Evolutionary conservation across 1,284 basidiomycete species (phyloP), one percentile per base, ranked within the genome.

Genomic region (Salmacisia buchloeana): DNA sequence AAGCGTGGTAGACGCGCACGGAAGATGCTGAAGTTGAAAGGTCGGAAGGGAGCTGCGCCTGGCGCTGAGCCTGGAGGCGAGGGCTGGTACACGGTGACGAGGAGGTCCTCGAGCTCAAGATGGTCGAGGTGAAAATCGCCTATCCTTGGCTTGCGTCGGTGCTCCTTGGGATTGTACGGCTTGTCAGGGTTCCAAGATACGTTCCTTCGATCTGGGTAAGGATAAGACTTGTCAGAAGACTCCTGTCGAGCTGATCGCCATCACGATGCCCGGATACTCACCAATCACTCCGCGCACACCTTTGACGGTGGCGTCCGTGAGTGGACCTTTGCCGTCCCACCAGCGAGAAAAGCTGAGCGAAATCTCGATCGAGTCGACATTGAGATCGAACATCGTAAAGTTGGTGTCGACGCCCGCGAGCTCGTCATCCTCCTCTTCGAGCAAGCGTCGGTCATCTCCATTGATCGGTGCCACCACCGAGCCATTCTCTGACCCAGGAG

Each of bases 11-110:
- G 86, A 69, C 90, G 88, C n/a, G 94, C 94, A 66, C 89, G 88
- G 82, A 98, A 99, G 63, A 99, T 92, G 7, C 91, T 94, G 21
- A 92, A 88, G 10, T 92, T 97, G 59, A 82, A 81, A 1, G 94
- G 94, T 3, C 94, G 85, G 82, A 98, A 97, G 62, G 87, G 85
- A 9, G 46, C 29, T 9, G 46, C 6, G 29, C 46, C 46, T 25
- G 46, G 46, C 1, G 23, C 23, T 10, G 46, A 52, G 2, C 46
- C 46, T 13, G 46, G 46, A 21, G 46, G 46, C 36, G 87, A 88
- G 1, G 94, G 94, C 76, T 99, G 94, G 78, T 97, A 91, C 15
- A 98, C 88, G 1, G 94, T 98, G 41, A 97, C 85, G 9, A 99
- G 85, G 23, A 97, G 86, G 79, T 98, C 94, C 80, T 97, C 92